Evolutionary conservation across 2,329 filamentous ascomycete species (phyloP), one percentile per base, ranked within the genome.

Genomic region (Ilyonectria mors-panacis): DNA sequence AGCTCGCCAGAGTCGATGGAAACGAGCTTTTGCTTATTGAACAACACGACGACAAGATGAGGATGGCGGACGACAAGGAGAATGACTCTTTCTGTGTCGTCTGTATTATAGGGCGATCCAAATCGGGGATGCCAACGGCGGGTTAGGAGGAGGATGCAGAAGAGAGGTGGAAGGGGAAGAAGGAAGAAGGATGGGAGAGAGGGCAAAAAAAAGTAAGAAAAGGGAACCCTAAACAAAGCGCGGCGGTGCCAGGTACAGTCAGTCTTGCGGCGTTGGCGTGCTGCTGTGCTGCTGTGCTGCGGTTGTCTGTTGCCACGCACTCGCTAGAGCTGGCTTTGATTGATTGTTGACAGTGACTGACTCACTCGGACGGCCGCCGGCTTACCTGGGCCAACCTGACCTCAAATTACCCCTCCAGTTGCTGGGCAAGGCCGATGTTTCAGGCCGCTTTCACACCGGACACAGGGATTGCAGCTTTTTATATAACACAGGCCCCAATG

Each of bases 111-210:
- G 59, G 64, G 56, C 56, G 50, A 33, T 33, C 50, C 50, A 54
- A 56, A 37, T 62, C 61, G 65, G 65, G 56, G 66, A 50, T 15
- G 62, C 45, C 60, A 55, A 62, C 59, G 44, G 47, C 42, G 28
- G 59, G 48, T 30, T 66, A 66, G 47, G 48, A 33, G 19, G 48
- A 33, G 26, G 48, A 51, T 42, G 26, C 17, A n/a, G 53, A 35
- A 28, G 37, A 45, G 45, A 63, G 26, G 45, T 37, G 10, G 13
- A 23, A 37, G 19, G 26, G 56, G 44, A 54, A 23, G 39, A 67
- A 45, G 59, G 66, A 45, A 33, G 5, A 42, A 30, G 50, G 30
- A 26, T 45, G 42, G 59, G 56, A 62, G 59, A 45, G 35, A 62
- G n/a, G n/a, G 30, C 13, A 64, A 19, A 57, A 33, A 39, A 58